phyloP scores from a whole-genome alignment of 139 green algal species.

The Deuterostichococcus epilithicus region DNA sequence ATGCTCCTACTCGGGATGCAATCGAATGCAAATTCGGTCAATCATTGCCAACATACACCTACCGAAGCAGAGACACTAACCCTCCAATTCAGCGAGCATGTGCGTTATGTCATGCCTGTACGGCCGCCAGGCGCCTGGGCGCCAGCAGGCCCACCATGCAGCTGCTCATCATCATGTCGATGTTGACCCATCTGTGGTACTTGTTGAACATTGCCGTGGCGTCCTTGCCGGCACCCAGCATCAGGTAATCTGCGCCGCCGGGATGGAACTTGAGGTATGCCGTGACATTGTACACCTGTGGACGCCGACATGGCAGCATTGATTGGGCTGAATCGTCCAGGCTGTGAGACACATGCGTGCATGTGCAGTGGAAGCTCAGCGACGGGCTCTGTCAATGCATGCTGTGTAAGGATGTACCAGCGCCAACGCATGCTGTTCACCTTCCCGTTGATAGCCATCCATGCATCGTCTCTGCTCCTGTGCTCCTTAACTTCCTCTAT shows the following conservation, averaged over 20 bases:
- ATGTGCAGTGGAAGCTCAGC: background rate
- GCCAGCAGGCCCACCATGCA: slow-evolving; percentile 65
- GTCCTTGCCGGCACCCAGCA: slow-evolving; percentile 77
- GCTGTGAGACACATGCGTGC: background rate
- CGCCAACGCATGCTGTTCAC: slow-evolving; percentile 26
- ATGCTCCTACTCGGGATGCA: too few relatives aligned
- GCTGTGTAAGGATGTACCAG: too few relatives aligned
- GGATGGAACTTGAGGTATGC: slow-evolving; percentile 84
- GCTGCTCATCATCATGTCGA: slow-evolving; percentile 71
- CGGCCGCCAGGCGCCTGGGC: background rate
- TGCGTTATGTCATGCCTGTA: background rate
- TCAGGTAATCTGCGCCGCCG: slow-evolving; percentile 67
- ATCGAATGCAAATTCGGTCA: too few relatives aligned
- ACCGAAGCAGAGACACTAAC: too few relatives aligned
- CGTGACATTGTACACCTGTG: slow-evolving; percentile 82
- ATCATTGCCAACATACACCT: too few relatives aligned
- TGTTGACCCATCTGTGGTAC: slow-evolving; percentile 93
- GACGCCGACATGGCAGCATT: background rate
- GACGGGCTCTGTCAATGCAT: too few relatives aligned
- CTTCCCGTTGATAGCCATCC: slow-evolving; percentile 84
- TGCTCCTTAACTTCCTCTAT: slow-evolving; percentile 83
- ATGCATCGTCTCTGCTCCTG: slow-evolving; percentile 76
- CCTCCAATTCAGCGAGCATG: too few relatives aligned
- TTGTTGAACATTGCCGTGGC: slow-evolving; percentile 86
- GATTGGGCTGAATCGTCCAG: background rate